Evolutionary conservation across 495 filamentous ascomycete species (phyloP).

Genomic region (Xylaria scruposa): DNA sequence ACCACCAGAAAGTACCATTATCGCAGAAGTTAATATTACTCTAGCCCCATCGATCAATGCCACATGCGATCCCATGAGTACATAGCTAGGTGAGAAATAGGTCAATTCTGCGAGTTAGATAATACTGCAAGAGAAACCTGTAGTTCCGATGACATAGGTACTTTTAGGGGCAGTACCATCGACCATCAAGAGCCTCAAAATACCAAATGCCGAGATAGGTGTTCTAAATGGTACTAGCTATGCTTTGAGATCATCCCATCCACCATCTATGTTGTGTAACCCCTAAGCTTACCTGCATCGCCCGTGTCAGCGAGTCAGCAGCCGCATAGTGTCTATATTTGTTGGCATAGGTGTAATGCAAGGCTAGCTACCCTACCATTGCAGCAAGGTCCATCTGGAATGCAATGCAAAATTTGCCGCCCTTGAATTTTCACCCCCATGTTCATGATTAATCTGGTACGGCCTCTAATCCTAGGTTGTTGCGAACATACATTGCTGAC

Average conservation of each 20-base stretch:
- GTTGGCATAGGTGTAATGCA: constrained; percentile 5
- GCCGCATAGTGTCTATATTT: not conserved
- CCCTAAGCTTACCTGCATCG: not conserved
- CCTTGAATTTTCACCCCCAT: not conserved
- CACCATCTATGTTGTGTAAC: constrained; percentile 15
- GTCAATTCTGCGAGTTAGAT: not conserved
- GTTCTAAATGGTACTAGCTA: not conserved
- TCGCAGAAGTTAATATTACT: not conserved
- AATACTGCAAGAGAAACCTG: too few species aligned
- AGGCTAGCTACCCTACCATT: not conserved
- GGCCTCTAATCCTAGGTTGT: not conserved
- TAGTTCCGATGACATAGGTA: not conserved
- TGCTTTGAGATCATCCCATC: not conserved
- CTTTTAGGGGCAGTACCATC: not conserved
- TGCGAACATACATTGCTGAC: not conserved
- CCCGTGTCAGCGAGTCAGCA: constrained; percentile 6
- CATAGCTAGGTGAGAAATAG: not conserved
- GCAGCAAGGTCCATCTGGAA: not conserved
- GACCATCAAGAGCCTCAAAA: not conserved
- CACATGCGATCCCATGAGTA: not conserved
- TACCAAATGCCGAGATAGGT: not conserved
- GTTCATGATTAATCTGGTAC: not conserved
- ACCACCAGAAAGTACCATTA: not conserved
- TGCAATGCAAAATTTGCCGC: not conserved
- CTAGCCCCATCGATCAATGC: not conserved